These are phyloP conservation scores for Globisporangium splendens DNA, from an alignment of 352 stramenopile genomes.

Conservation along the genomic window DNA sequence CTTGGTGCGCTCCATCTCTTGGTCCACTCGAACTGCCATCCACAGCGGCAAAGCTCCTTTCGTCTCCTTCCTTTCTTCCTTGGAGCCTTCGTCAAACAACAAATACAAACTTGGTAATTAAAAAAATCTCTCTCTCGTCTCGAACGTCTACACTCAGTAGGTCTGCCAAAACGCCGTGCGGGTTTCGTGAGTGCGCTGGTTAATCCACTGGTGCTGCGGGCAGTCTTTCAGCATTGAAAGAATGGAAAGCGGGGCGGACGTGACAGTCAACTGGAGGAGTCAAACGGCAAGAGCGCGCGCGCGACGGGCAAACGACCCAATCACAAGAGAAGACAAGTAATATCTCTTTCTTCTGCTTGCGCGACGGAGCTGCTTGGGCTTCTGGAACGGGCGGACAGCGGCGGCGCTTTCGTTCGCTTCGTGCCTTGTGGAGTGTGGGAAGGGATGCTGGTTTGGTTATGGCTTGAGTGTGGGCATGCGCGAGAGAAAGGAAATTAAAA, in stretches of 20 bases:
- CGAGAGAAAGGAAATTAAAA: too few species aligned
- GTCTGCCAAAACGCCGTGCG: slow-evolving; percentile 64
- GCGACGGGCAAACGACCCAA: too few species aligned
- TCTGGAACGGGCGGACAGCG: too few species aligned
- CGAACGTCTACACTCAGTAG: slow-evolving; percentile 29
- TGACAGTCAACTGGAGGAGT: neutral
- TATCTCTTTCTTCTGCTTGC: too few species aligned
- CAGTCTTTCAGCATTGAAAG: slow-evolving; percentile 83
- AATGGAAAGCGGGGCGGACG: neutral
- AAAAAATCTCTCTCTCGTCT: slow-evolving; percentile 2
- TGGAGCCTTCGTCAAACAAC: too few species aligned
- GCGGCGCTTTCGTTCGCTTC: too few species aligned
- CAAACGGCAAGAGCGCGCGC: neutral
- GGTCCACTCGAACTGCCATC: neutral
- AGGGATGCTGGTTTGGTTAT: too few species aligned
- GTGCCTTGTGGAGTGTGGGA: too few species aligned
- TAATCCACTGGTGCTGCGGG: slow-evolving; percentile 89
- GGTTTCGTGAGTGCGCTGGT: slow-evolving; percentile 85
- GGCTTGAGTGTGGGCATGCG: too few species aligned
- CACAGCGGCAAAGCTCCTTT: neutral
- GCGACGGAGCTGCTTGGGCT: too few species aligned
- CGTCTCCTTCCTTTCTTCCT: neutral
- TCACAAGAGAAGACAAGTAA: too few species aligned
- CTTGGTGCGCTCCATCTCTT: slow-evolving; percentile 8
- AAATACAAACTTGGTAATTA: neutral